Base-by-base conservation (phyloP, 2,329 filamentous ascomycete species). In the Paecilomyces sp. region DNA sequence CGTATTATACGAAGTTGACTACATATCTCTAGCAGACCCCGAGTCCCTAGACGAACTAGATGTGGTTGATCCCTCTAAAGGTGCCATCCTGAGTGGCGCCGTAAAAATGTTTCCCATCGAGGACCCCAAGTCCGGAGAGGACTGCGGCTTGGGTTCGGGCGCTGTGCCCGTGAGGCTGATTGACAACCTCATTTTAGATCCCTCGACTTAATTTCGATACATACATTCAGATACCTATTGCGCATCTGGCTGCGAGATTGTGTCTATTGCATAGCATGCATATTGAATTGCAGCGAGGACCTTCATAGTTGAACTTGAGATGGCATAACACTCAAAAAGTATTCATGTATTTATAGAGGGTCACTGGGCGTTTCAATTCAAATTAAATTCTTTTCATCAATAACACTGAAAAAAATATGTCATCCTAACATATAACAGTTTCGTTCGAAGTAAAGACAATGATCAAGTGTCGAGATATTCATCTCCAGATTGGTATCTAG, bases 21-120 rank as follows among this genome's bases (percentile, higher is more conserved):
- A 99, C 72, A 85, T 99, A 59, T 96, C 92, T 15, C 81, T 99
- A 28, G 89, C 93, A 0, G 91, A 97, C 68, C 90, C 91, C 0
- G 86, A 91, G 8, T 89, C 88, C 0, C 85, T 99, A 78, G 83
- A 90, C 61, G 93, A 97, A 76, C 68, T 96, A 1, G 82, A 88
- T 0, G 72, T 77, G 12, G 83, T 97, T 1, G 89, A 96, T 68
- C 80, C 82, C 0, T 75, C 77, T 0, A 85, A 80, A 63, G 93
- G 93, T 1, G 92, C 88, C 0, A 88, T 99, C 36, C 75, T 99
- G 60, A 97, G 93, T 71, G 92, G 91, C 3, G 94, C 94, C 0
- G 80, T 99, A 60, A 94, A 90, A 77, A 96, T 99, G 88, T 72
- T 91, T 54, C 89, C 92, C 0, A 79, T 96, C 1, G 90, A 95